phyloP scores from a whole-genome alignment of 345 rosid species.

The Psidium guajava region DNA sequence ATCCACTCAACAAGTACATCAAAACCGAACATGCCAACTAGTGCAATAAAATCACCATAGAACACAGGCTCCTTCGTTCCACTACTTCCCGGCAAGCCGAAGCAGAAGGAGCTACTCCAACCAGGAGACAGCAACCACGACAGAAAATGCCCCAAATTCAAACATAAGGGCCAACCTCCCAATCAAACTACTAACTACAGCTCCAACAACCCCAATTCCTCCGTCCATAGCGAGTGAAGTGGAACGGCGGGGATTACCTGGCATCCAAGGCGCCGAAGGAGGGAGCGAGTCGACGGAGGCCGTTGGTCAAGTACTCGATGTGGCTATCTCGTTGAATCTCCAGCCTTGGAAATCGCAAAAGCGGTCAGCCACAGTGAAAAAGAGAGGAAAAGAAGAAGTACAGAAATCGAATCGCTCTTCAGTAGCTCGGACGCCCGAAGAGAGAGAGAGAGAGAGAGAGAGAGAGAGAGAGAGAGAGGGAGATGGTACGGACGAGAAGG shows the following conservation, averaged over 20 bases:
- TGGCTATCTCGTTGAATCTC: slow-evolving; percentile 79
- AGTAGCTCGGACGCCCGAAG: not conserved
- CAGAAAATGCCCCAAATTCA: not conserved
- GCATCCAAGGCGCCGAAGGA: slow-evolving; percentile 67
- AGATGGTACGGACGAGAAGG: slow-evolving; percentile 29
- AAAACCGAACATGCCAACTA: not conserved
- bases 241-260: slow-evolving; percentile 30
- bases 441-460: not conserved
- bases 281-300: slow-evolving; percentile 49
- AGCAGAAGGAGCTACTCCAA: not conserved
- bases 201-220: not conserved
- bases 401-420: not conserved
- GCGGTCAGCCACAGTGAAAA: not conserved
- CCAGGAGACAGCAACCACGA: not conserved
- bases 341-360: slow-evolving; percentile 27
- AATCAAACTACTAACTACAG: not conserved
- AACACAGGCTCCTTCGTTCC: not conserved
- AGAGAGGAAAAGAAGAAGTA: not conserved
- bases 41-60: not conserved
- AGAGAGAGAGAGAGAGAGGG: not conserved
- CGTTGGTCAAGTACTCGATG: slow-evolving; percentile 46
- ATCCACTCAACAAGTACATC: not conserved
- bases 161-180: not conserved
- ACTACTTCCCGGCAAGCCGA: too few relatives aligned
- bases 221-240: too few relatives aligned